Conservation (phyloP, 176 grass and related monocot species). For the Elymus sibiricus region DNA sequence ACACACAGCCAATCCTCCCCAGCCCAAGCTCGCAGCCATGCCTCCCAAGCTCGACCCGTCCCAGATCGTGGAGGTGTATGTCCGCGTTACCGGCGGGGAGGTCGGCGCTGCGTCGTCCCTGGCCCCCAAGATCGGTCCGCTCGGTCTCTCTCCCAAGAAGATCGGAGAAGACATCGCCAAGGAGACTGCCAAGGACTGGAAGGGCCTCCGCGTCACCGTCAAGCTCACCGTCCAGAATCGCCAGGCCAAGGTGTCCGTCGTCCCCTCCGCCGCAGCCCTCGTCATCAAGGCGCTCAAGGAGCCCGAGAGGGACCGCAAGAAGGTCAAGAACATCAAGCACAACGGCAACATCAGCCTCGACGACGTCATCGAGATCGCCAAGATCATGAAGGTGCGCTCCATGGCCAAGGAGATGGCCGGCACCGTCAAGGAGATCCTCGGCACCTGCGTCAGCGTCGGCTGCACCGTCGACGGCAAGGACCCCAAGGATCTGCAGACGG, state of each 20-base stretch:
- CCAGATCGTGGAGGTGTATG: conserved; percentile 59
- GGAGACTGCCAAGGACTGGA: conserved; percentile 89
- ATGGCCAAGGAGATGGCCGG: conserved; percentile 65
- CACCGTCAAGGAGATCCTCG: conserved; percentile 66
- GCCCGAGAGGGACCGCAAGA: conserved; percentile 79
- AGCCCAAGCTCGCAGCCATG: conserved; percentile 33
- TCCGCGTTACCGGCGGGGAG: conserved; percentile 72
- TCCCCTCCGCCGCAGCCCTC: conserved; percentile 72
- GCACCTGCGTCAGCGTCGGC: conserved; percentile 61
- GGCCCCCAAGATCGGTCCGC: conserved; percentile 72
- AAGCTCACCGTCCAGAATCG: conserved; percentile 86
- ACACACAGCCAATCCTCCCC: neutral
- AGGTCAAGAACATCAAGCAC: conserved; percentile 84
- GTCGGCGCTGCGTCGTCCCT: conserved; percentile 71
- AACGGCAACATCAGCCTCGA: conserved; percentile 72
- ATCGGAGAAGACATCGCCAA: conserved; percentile 82
- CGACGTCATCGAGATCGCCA: conserved; percentile 69
- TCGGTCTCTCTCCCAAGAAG: conserved; percentile 83
- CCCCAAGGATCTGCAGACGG: conserved; percentile 70
- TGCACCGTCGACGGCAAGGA: conserved; percentile 74
- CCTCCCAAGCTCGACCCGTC: conserved; percentile 71
- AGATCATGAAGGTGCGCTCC: conserved; percentile 45
- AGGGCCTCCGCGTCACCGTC: conserved; percentile 78
- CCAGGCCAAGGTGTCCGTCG: conserved; percentile 75
- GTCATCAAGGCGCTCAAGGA: conserved; percentile 82